These are phyloP conservation scores for sunflower (Helianthus annuus) DNA, from an alignment of 129 eudicot genomes.

Conservation along the genomic window DNA sequence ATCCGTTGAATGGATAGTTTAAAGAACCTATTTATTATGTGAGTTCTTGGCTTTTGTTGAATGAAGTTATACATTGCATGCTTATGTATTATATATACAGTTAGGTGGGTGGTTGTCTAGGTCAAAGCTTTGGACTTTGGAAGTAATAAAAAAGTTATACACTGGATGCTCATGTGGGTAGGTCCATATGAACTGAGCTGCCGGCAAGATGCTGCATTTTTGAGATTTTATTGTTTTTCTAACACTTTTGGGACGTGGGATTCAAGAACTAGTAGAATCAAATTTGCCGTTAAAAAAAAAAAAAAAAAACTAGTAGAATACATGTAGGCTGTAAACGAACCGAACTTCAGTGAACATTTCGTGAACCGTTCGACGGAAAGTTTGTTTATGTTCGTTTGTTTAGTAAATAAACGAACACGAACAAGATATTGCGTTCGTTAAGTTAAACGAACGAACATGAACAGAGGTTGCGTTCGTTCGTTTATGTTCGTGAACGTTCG, in stretches of 20 bases:
- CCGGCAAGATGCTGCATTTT: slow-evolving; percentile 27
- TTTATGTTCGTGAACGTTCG: too few species aligned
- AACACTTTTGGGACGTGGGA: background rate
- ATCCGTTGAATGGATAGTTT: background rate
- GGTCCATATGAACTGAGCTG: slow-evolving; percentile 49
- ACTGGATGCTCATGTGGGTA: slow-evolving; percentile 23
- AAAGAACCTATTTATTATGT: slow-evolving; percentile 17
- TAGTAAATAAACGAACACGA: too few species aligned
- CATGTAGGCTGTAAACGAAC: too few species aligned
- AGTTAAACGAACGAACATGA: too few species aligned
- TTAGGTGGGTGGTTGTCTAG: background rate
- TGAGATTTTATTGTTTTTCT: slow-evolving; percentile 3
- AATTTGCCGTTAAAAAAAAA: too few species aligned
- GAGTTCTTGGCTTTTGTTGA: slow-evolving; percentile 27
- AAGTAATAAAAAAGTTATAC: background rate
- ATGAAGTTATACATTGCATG: slow-evolving; percentile 10
- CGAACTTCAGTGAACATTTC: too few species aligned
- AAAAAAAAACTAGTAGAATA: too few species aligned
- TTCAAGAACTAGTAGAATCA: too few species aligned
- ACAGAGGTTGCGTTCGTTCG: too few species aligned
- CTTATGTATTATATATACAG: slow-evolving; percentile 32
- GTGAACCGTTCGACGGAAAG: too few species aligned
- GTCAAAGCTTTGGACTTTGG: slow-evolving; percentile 9
- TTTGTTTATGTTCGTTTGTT: too few species aligned
- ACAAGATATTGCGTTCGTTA: too few species aligned